Evolutionary conservation across 2,329 filamentous ascomycete species (phyloP).

Genomic region (Calonectria pteridis): DNA sequence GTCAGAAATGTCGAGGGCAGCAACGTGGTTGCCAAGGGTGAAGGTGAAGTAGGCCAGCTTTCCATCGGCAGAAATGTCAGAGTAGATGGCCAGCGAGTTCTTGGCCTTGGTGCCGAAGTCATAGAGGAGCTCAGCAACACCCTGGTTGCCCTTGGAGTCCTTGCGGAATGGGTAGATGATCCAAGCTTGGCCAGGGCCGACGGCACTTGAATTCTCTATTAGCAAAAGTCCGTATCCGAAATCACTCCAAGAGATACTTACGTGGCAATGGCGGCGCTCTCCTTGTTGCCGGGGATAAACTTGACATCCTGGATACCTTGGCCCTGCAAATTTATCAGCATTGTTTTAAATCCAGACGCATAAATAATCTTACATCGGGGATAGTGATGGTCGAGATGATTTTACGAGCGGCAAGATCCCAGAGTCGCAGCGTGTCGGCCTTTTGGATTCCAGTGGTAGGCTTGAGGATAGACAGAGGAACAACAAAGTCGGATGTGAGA

Average conservation of each 20-base stretch:
- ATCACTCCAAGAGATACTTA: slow-evolving; percentile 27
- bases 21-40: slow-evolving; percentile 71
- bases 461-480: slow-evolving; percentile 72
- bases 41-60: slow-evolving; percentile 71
- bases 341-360: rapidly evolving
- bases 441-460: slow-evolving; percentile 65
- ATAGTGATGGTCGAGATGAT: slow-evolving; percentile 73
- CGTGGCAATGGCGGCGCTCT: slow-evolving; percentile 70
- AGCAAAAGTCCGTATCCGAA: not conserved
- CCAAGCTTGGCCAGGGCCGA: slow-evolving; percentile 71
- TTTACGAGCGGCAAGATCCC: slow-evolving; percentile 64
- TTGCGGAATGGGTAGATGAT: slow-evolving; percentile 73
- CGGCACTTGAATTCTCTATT: slow-evolving; percentile 53
- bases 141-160: slow-evolving; percentile 66
- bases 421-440: slow-evolving; percentile 71
- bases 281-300: slow-evolving; percentile 71
- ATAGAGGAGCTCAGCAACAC: slow-evolving; percentile 68
- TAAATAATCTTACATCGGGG: slow-evolving; percentile 58
- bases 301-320: slow-evolving; percentile 74
- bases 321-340: slow-evolving; percentile 49
- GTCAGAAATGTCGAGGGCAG: slow-evolving; percentile 70
- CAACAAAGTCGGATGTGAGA: slow-evolving; percentile 73
- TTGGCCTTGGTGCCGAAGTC: slow-evolving; percentile 69
- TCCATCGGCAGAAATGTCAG: slow-evolving; percentile 70
- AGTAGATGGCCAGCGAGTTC: slow-evolving; percentile 70